Percentiles rank a stretch among this genome's conserved stretches.
Evolutionary conservation across 495 filamentous ascomycete genomes (phyloP).

Genomic region (Xylaria curta): DNA sequence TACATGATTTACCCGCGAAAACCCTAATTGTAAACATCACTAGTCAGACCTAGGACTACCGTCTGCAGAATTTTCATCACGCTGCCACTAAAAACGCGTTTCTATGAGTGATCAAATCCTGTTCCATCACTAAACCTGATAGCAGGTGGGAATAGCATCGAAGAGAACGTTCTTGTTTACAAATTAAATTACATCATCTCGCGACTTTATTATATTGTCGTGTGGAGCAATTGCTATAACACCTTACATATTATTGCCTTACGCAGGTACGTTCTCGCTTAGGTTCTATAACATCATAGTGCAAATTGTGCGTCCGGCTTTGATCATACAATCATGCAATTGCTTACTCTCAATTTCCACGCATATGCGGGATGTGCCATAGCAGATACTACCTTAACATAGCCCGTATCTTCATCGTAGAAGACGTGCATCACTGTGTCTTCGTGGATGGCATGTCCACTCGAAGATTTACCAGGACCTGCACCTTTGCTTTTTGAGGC

Average conservation of each 20-base stretch:
- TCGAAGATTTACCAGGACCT: background rate
- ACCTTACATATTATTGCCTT: conserved; percentile 1
- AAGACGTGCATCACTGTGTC: background rate
- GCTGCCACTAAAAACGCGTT: background rate
- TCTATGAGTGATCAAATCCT: background rate
- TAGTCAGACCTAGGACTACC: background rate
- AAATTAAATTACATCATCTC: background rate
- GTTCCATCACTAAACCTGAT: background rate
- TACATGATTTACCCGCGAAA: background rate
- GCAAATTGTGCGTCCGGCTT: background rate
- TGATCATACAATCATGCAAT: background rate
- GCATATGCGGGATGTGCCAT: background rate
- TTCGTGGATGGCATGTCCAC: background rate
- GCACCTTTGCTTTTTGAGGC: background rate
- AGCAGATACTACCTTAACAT: background rate
- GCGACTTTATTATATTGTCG: background rate
- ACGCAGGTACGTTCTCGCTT: conserved; percentile 5
- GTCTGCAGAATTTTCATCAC: background rate
- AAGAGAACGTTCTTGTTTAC: background rate
- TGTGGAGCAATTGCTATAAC: background rate
- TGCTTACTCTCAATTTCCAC: background rate
- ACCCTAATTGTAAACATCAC: background rate
- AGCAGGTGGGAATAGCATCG: background rate
- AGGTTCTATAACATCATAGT: background rate
- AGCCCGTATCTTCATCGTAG: background rate